A percentile compares a stretch with the other conserved stretches of the same genome.
Evolutionary conservation across 441 rosid genomes (phyloP).

Genomic region (Populus hybrid): DNA sequence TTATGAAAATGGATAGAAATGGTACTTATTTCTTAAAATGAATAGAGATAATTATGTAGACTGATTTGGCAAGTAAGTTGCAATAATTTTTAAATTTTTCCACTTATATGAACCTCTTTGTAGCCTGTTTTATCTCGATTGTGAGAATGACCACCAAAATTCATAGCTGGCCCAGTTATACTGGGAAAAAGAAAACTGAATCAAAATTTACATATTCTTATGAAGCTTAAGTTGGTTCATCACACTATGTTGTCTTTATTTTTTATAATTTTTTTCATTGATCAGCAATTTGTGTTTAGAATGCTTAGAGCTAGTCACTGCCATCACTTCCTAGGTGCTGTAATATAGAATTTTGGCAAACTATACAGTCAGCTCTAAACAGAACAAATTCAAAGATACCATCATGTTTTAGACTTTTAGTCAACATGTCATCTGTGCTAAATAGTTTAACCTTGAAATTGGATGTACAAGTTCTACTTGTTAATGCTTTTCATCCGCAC

Average conservation of each 20-base stretch:
- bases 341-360: not conserved
- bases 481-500: not conserved
- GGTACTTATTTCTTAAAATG: not conserved
- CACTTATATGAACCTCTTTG: not conserved
- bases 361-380: not conserved
- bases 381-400: not conserved
- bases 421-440: not conserved
- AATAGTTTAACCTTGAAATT: not conserved
- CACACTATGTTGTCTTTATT: not conserved
- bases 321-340: not conserved
- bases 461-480: slow-evolving; percentile 3
- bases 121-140: not conserved
- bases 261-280: not conserved
- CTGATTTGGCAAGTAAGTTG: not conserved
- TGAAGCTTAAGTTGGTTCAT: not conserved
- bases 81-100: not conserved
- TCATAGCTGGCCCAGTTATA: not conserved
- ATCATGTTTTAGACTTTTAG: not conserved
- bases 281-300: not conserved
- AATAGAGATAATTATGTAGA: not conserved
- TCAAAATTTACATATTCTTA: not conserved
- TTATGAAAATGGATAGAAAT: not conserved
- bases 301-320: not conserved
- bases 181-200: not conserved
- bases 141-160: not conserved